These are phyloP conservation scores for Adenanthera pavonina DNA, from an alignment of 306 rosid species.

Conservation along the genomic window DNA sequence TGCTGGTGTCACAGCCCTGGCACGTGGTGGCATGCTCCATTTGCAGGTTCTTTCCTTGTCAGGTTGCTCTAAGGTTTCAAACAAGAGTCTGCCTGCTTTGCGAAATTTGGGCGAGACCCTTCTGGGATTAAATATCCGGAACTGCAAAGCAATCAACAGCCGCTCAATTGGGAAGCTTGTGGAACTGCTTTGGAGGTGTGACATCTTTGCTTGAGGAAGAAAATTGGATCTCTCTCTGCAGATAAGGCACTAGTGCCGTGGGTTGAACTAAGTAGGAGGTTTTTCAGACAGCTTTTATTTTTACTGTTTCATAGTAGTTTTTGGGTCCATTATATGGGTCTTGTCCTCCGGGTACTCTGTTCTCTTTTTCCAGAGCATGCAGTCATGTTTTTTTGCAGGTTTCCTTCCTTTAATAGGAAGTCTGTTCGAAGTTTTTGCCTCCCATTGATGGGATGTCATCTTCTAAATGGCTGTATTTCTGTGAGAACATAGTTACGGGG, in stretches of 20 bases:
- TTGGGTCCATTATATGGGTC: slow-evolving; percentile 85
- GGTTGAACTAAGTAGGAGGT: slow-evolving; percentile 33
- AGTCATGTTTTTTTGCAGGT: slow-evolving; percentile 83
- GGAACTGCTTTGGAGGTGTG: slow-evolving; percentile 76
- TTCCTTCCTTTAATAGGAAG: slow-evolving; percentile 50
- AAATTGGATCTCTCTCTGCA: neutral
- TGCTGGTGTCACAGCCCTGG: slow-evolving; percentile 68
- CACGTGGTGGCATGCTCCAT: slow-evolving; percentile 48
- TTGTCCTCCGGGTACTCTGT: slow-evolving; percentile 57
- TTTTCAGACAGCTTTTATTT: slow-evolving; percentile 50
- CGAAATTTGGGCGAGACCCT: slow-evolving; percentile 66
- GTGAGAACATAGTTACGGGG: slow-evolving; percentile 59
- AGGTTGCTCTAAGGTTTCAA: slow-evolving; percentile 66
- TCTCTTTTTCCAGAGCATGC: slow-evolving; percentile 70
- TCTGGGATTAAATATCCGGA: slow-evolving; percentile 74
- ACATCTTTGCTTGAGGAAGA: slow-evolving; percentile 69
- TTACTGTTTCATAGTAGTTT: slow-evolving; percentile 57
- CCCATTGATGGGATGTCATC: slow-evolving; percentile 41
- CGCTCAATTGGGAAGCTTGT: slow-evolving; percentile 57
- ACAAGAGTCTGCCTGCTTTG: slow-evolving; percentile 67
- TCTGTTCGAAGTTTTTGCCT: slow-evolving; percentile 68
- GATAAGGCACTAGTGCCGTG: slow-evolving; percentile 9
- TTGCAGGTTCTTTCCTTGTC: slow-evolving; percentile 79
- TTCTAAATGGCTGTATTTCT: slow-evolving; percentile 58
- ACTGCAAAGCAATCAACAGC: slow-evolving; percentile 72